Percentiles rank a stretch among this genome's conserved stretches.
phyloP scores from a whole-genome alignment of 768 basidiomycete species.

The Phylloporus arenicola region DNA sequence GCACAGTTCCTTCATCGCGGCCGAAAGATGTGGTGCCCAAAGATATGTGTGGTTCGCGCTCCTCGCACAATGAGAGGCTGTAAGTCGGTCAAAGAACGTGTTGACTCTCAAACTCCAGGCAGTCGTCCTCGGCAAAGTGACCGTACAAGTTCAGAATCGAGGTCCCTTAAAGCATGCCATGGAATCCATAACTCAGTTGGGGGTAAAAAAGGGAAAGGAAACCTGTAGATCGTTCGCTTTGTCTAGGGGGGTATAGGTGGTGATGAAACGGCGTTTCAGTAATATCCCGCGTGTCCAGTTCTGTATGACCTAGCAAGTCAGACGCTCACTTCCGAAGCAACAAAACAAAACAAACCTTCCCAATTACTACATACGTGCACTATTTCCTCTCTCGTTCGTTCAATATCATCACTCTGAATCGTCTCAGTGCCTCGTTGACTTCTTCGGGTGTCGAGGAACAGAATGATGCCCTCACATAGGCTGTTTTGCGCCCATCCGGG shows the following conservation, averaged over 20 bases:
- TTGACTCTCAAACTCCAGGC: conserved; percentile 7
- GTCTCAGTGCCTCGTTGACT: conserved; percentile 65
- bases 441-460: conserved; percentile 61
- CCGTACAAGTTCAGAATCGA: too few species aligned
- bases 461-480: conserved; percentile 83
- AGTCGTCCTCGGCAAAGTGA: background rate
- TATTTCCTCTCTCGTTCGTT: conserved; percentile 17
- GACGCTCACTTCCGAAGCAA: background rate
- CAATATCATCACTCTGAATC: conserved; percentile 45
- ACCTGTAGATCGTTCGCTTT: background rate
- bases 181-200: background rate
- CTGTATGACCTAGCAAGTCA: background rate
- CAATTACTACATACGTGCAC: background rate
- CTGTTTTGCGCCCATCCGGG: conserved; percentile 62
- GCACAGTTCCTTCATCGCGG: background rate
- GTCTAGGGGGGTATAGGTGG: background rate
- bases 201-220: background rate
- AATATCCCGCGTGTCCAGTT: background rate
- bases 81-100: background rate
- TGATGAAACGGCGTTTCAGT: background rate
- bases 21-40: background rate
- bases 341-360: background rate
- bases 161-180: too few species aligned
- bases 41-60: background rate
- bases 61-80: background rate